Evolutionary conservation across 768 basidiomycete species (phyloP), one percentile per base, ranked within the genome.

Genomic region (Russula foetens): DNA sequence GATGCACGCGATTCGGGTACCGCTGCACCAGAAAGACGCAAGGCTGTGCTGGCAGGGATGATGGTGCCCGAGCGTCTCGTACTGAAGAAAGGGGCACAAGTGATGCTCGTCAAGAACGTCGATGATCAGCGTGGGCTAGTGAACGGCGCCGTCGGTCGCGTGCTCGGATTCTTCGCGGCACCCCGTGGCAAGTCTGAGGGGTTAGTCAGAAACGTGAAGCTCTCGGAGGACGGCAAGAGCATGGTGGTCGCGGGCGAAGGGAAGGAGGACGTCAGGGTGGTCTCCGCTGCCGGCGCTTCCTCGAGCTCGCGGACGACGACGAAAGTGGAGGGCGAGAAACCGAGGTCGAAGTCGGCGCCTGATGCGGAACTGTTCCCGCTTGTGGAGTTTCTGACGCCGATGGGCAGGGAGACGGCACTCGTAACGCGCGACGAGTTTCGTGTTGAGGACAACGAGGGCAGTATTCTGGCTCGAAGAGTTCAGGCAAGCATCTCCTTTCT

Each of bases 41-140:
- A 78, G 52, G 82, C 83, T 53, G 72, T 85, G 14, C 75, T 90
- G 21, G 73, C 77, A 24, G 83, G 80, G 66, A 78, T 90, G 69
- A 80, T 89, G 69, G 85, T 85, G 0, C 80, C 82, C 33, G 73
- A 72, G 45, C 69, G 67, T 3, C 76, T 91, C 11, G 71, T 75
- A 3, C 77, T 91, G 54, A 87, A 87, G 67, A 67, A 76, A 21
- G 79, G 80, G 39, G 81, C 83, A 11, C 87, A 88, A 66, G 79
- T 81, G 9, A 86, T 86, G 84, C 75, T 88, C 29, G 77, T 88
- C 70, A 87, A 87, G 75, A 89, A 89, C 66, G 73, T 83, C 47
- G 79, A 82, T 47, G 83, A 76, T 54, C 63, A 53, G 35, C 63
- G 66, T 41, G 72, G 71, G 38, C 77, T 88, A n/a, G 86, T 87